Evolutionary conservation across 2,329 filamentous ascomycete species (phyloP).

Genomic region (Cordyceps fumosorosea): DNA sequence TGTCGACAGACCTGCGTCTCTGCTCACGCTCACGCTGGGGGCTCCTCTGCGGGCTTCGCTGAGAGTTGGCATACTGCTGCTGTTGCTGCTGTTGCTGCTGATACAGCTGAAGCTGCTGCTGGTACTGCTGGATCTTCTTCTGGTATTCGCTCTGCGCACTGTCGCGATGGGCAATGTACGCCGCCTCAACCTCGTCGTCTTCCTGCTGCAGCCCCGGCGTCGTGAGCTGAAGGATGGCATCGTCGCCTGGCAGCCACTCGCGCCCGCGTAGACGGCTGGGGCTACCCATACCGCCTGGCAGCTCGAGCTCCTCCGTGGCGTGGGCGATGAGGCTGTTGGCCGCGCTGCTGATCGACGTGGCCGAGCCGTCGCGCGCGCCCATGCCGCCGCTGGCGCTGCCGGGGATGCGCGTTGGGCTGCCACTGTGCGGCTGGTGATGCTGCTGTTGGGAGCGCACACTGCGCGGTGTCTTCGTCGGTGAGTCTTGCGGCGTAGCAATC

Average conservation of each 20-base stretch:
- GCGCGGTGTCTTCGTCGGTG: slow-evolving; percentile 20
- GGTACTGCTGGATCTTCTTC: slow-evolving; percentile 10
- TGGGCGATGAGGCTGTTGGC: slow-evolving; percentile 36
- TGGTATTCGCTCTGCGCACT: slow-evolving; percentile 13
- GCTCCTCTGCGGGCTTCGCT: slow-evolving; percentile 15
- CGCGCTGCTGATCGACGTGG: slow-evolving; percentile 29
- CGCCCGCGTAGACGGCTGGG: slow-evolving; percentile 33
- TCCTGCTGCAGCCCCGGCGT: not conserved
- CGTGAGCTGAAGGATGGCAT: not conserved
- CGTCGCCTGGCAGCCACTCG: slow-evolving; percentile 21
- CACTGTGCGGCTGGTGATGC: not conserved
- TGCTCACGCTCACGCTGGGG: not conserved
- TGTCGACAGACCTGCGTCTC: slow-evolving; percentile 30
- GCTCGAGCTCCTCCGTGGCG: slow-evolving; percentile 29
- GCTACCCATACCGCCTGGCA: slow-evolving; percentile 34
- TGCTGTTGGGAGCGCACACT: not conserved
- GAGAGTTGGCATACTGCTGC: slow-evolving; percentile 12
- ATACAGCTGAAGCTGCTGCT: slow-evolving; percentile 8
- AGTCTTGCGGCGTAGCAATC: slow-evolving; percentile 21
- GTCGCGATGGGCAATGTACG: not conserved
- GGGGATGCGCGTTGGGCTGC: not conserved
- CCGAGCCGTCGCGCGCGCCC: slow-evolving; percentile 24
- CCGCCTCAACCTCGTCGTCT: not conserved
- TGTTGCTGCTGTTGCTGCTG: slow-evolving; percentile 13
- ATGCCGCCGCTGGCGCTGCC: not conserved